Percentiles rank a stretch among this genome's conserved stretches.
phyloP scores from a whole-genome alignment of 176 grass and related monocot genomes.

The sorghum (Sorghum bicolor) region Sorghum_bicolor_NCBIv3 NC_012870.2:71349501-71350000 shows the following conservation, averaged over 20 bases:
- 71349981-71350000: neutral
- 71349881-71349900: slow-evolving; percentile 95
- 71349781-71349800: slow-evolving; percentile 33
- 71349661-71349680: slow-evolving; percentile 78
- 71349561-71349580: slow-evolving; percentile 86
- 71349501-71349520: slow-evolving; percentile 75
- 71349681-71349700: slow-evolving; percentile 97
- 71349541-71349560: slow-evolving; percentile 95
- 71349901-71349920: slow-evolving; percentile 98
- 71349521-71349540: slow-evolving; percentile 92
- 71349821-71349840: slow-evolving; percentile 89
- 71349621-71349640: slow-evolving; percentile 9
- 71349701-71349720: slow-evolving; percentile 91
- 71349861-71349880: slow-evolving; percentile 84
- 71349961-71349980: slow-evolving; percentile 17
- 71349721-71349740: slow-evolving; percentile 98
- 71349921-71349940: slow-evolving; percentile 97
- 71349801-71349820: slow-evolving; percentile 60
- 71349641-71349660: slow-evolving; percentile 21
- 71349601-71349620: slow-evolving; percentile 27
- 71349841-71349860: slow-evolving; percentile 88
- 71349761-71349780: slow-evolving; percentile 22
- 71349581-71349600: slow-evolving; percentile 75
- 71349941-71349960: slow-evolving; percentile 85
- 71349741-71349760: slow-evolving; percentile 19